Evolutionary conservation across 352 stramenopile genomes (phyloP).

Genomic region (Lagenidium giganteum): DNA sequence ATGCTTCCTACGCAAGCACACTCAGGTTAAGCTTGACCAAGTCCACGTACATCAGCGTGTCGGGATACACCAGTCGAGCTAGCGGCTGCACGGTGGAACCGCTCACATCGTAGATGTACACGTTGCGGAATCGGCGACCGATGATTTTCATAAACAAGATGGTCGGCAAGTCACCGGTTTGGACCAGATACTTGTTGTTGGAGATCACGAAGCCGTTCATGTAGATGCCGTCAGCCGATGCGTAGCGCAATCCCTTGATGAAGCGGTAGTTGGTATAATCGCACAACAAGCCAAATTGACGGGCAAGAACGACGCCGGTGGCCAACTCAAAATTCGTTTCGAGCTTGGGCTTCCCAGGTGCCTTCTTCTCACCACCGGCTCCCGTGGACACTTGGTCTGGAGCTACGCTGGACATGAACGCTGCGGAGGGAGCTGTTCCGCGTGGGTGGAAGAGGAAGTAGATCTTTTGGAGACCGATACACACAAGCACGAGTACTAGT

Average conservation of each 20-base stretch:
- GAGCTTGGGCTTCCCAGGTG: slow-evolving; percentile 9
- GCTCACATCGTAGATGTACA: background rate
- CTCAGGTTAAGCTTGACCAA: background rate
- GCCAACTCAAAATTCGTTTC: slow-evolving; percentile 16
- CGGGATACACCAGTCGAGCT: background rate
- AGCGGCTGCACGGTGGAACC: slow-evolving; percentile 13
- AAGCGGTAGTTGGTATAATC: slow-evolving; percentile 17
- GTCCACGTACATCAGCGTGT: background rate
- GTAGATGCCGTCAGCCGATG: slow-evolving; percentile 19
- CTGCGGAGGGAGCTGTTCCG: too few relatives aligned
- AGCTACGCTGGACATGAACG: too few relatives aligned
- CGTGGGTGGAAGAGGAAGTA: slow-evolving; percentile 1
- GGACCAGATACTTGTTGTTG: slow-evolving; percentile 18
- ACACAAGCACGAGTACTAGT: slow-evolving; percentile 9
- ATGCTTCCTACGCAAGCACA: background rate
- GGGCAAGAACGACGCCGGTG: slow-evolving; percentile 8
- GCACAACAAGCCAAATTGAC: slow-evolving; percentile 10
- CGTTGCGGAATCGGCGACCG: background rate
- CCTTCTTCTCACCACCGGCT: too few relatives aligned
- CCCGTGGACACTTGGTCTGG: slow-evolving; percentile 2
- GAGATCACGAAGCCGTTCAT: slow-evolving; percentile 19
- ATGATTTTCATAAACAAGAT: slow-evolving; percentile 28
- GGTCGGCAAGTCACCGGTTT: slow-evolving; percentile 10
- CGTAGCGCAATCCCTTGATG: slow-evolving; percentile 22
- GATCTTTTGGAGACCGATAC: slow-evolving; percentile 3